phyloP scores from a whole-genome alignment of 1,139 yeast genomes.

The Suhomyces choctaworum region DNA sequence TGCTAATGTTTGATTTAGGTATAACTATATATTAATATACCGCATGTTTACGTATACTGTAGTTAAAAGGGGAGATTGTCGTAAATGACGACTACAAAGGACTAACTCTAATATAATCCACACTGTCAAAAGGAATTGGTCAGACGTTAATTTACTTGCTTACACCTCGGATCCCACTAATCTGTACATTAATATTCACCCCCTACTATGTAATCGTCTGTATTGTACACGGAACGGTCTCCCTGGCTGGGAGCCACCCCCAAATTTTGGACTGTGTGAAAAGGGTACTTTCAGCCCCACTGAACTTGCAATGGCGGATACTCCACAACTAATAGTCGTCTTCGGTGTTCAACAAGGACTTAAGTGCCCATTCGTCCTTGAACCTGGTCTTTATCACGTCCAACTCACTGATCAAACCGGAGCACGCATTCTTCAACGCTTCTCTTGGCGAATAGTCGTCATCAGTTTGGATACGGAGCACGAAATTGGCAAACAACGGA shows the following conservation, averaged over 20 bases:
- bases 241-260: no score
- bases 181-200: no score
- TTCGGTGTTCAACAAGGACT: slow-evolving; percentile 65
- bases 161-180: no score
- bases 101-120: no score
- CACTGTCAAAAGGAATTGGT: no score
- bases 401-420: slow-evolving; percentile 75
- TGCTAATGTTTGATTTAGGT: slow-evolving; percentile 12
- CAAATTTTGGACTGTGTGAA: no score
- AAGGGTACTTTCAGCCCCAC: no score
- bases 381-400: slow-evolving; percentile 74
- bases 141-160: no score
- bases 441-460: slow-evolving; percentile 91
- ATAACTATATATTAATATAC: slow-evolving; percentile 4
- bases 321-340: slow-evolving; percentile 39
- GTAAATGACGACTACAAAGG: no score
- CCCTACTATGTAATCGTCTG: not conserved
- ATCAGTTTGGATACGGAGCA: slow-evolving; percentile 91
- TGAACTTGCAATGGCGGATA: no score
- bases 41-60: no score
- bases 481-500: slow-evolving; percentile 92
- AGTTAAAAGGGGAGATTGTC: no score
- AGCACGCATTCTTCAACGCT: slow-evolving; percentile 88
- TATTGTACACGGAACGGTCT: slow-evolving; percentile 6
- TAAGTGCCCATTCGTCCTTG: slow-evolving; percentile 89